These are phyloP conservation scores for Zalerion maritima DNA, from an alignment of 495 filamentous ascomycete genomes.

Conservation along the genomic window DNA sequence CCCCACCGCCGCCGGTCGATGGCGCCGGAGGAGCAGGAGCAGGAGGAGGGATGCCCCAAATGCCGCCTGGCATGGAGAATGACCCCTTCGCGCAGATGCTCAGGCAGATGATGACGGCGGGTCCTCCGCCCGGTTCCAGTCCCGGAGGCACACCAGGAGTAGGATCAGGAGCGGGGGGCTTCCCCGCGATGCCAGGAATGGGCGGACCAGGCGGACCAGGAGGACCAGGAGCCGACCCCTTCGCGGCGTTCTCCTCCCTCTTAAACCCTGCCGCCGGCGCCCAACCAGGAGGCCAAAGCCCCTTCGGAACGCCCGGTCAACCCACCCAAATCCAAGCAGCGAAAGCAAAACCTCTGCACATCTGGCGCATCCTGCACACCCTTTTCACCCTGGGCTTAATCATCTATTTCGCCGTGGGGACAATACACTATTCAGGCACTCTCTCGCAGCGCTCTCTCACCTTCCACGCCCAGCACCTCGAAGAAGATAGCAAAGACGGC, in stretches of 20 bases:
- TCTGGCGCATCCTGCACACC: conserved; percentile 68
- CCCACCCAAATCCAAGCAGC: no score
- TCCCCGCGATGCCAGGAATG: conserved; percentile 17
- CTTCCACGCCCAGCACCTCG: conserved; percentile 50
- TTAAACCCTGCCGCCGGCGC: conserved; percentile 13
- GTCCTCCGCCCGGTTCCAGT: conserved; percentile 30
- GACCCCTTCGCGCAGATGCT: conserved; percentile 25
- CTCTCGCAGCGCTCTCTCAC: no score
- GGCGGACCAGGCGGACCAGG: conserved; percentile 14
- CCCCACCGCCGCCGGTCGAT: conserved; percentile 7
- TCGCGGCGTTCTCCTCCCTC: conserved; percentile 15
- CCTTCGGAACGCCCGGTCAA: no score
- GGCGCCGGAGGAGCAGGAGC: conserved; percentile 12
- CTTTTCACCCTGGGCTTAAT: conserved; percentile 57
- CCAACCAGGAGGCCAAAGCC: conserved; percentile 31
- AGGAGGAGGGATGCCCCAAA: conserved; percentile 18
- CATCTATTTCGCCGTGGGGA: conserved; percentile 52
- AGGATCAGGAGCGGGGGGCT: conserved; percentile 18
- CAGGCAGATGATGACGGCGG: conserved; percentile 30
- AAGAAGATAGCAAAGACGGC: conserved; percentile 20
- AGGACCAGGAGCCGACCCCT: conserved; percentile 20
- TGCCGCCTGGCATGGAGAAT: conserved; percentile 12
- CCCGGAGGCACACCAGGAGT: conserved; percentile 18
- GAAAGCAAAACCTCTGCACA: no score
- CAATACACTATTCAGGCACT: no score